phyloP scores from a whole-genome alignment of 2,329 filamentous ascomycete species.

The Thelonectria rubi region DNA sequence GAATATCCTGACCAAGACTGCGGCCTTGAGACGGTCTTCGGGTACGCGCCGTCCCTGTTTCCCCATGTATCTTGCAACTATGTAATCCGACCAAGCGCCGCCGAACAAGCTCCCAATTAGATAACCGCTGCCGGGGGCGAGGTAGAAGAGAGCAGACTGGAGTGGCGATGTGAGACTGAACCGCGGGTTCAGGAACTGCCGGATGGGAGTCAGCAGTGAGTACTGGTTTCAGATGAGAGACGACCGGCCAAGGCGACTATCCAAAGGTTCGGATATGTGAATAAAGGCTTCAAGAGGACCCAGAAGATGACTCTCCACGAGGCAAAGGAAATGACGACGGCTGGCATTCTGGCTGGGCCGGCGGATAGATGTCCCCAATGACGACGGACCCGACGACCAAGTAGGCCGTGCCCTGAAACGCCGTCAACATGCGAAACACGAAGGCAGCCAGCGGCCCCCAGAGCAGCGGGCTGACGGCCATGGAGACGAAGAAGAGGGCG shows the following conservation, averaged over 20 bases:
- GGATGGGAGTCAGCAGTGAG: constrained; percentile 71
- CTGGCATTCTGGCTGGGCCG: too few species aligned
- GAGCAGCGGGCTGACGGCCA: constrained; percentile 72
- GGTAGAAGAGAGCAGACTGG: constrained; percentile 73
- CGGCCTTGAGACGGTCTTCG: constrained; percentile 70
- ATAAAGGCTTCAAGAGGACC: constrained; percentile 57
- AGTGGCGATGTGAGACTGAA: constrained; percentile 71
- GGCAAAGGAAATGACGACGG: constrained; percentile 74
- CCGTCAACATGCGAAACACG: constrained; percentile 73
- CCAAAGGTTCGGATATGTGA: constrained; percentile 69
- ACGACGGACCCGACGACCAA: constrained; percentile 72
- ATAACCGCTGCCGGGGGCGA: constrained; percentile 74
- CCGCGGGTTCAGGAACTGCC: constrained; percentile 75
- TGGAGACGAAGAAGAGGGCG: constrained; percentile 75
- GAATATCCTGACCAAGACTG: constrained; percentile 61
- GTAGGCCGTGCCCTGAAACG: constrained; percentile 75
- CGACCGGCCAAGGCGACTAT: constrained; percentile 64
- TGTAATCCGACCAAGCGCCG: constrained; percentile 72
- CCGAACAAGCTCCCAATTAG: constrained; percentile 72
- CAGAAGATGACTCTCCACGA: constrained; percentile 77
- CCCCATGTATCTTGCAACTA: constrained; percentile 68
- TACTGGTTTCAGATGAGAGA: constrained; percentile 78
- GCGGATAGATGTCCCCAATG: constrained; percentile 66
- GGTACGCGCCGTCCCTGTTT: constrained; percentile 66
- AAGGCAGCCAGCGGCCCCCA: constrained; percentile 67